These are phyloP conservation scores for Galium porrigens DNA, from an alignment of 305 asterid species.

Conservation along the genomic window DNA sequence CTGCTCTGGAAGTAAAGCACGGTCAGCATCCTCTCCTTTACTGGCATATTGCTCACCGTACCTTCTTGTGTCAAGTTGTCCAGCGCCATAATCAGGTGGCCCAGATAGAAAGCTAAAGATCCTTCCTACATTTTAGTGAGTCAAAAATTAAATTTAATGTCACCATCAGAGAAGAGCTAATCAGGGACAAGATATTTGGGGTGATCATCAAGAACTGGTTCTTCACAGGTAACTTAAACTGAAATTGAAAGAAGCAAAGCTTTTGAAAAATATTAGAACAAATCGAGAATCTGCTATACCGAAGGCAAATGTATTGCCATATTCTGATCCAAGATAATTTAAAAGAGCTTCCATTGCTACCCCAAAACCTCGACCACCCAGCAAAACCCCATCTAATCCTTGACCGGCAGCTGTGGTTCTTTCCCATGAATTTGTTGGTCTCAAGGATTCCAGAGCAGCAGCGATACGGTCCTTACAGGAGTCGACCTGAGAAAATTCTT, in stretches of 20 bases:
- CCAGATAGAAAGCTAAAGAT: slow-evolving; percentile 87
- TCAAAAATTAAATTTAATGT: neutral
- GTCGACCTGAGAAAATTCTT: slow-evolving; percentile 49
- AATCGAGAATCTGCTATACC: slow-evolving; percentile 27
- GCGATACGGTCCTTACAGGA: slow-evolving; percentile 79
- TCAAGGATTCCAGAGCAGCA: slow-evolving; percentile 79
- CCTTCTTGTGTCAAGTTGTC: slow-evolving; percentile 86
- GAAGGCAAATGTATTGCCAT: slow-evolving; percentile 83
- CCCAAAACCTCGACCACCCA: slow-evolving; percentile 95
- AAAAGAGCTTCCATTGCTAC: slow-evolving; percentile 88
- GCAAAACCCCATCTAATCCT: slow-evolving; percentile 71
- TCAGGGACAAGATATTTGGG: slow-evolving; percentile 16
- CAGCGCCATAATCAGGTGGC: slow-evolving; percentile 95
- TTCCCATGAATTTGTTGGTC: slow-evolving; percentile 89
- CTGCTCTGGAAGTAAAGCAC: slow-evolving; percentile 96
- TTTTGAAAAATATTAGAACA: neutral
- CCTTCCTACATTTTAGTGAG: slow-evolving; percentile 55
- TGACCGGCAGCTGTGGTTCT: slow-evolving; percentile 77
- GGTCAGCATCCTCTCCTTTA: slow-evolving; percentile 96
- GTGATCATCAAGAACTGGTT: neutral
- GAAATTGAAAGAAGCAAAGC: neutral
- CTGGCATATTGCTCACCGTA: slow-evolving; percentile 99
- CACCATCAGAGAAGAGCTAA: neutral
- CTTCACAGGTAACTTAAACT: slow-evolving; percentile 3
- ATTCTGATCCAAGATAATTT: slow-evolving; percentile 80